Evolutionary conservation across 164 flowering plant species (phyloP).

Genomic region (Houttuynia cordata): DNA sequence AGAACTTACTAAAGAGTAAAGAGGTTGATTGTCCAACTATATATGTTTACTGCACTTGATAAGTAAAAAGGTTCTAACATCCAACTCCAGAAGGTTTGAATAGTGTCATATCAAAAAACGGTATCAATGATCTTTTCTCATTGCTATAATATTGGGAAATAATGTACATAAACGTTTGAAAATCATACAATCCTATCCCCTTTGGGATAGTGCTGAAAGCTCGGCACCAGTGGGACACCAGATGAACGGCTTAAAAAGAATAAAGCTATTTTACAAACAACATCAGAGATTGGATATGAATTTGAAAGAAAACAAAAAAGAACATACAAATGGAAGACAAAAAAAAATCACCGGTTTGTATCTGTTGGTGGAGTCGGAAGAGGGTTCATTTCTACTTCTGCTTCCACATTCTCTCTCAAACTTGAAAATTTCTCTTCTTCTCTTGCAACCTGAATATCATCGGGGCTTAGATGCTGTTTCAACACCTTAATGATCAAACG

Average conservation of each 20-base stretch:
- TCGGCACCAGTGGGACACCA: slow-evolving; percentile 6
- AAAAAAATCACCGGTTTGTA: slow-evolving; percentile 12
- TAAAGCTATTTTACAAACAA: slow-evolving; percentile 13
- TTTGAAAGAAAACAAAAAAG: not conserved
- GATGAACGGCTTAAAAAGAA: slow-evolving; percentile 20
- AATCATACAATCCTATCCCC: slow-evolving; percentile 23
- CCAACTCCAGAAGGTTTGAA: no score
- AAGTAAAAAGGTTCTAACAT: no score
- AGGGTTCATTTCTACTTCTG: slow-evolving; percentile 51
- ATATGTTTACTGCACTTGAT: no score
- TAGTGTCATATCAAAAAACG: no score
- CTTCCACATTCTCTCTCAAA: slow-evolving; percentile 16
- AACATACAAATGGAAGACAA: slow-evolving; percentile 1
- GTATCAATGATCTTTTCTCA: not conserved
- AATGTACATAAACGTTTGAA: slow-evolving; percentile 5
- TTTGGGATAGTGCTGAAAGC: slow-evolving; percentile 17
- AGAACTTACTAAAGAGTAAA: no score
- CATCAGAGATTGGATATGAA: not conserved
- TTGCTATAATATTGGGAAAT: not conserved
- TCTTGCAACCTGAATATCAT: slow-evolving; percentile 66
- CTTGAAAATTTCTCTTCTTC: slow-evolving; percentile 63
- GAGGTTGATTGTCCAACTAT: no score
- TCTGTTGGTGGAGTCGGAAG: slow-evolving; percentile 18
- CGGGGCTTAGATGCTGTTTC: slow-evolving; percentile 35
- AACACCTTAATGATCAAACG: slow-evolving; percentile 62